Evolutionary conservation across 257 asterid genomes (phyloP).

Genomic region (Capsicum pubescens): DNA sequence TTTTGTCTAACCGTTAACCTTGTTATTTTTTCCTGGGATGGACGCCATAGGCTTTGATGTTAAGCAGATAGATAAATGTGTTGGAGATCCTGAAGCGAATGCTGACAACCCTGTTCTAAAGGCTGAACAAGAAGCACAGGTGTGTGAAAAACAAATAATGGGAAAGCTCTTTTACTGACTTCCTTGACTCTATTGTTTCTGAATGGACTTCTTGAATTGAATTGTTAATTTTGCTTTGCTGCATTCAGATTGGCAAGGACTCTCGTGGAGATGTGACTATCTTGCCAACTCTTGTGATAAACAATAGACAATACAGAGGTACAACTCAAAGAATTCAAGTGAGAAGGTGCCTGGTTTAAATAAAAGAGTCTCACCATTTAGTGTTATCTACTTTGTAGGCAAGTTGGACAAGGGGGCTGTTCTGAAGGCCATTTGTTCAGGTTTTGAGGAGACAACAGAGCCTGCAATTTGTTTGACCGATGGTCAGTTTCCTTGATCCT

Average conservation of each 20-base stretch:
- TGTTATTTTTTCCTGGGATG: conserved; percentile 12
- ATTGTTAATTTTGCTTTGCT: conserved; percentile 1
- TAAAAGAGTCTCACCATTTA: neutral
- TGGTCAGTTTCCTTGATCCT: conserved; percentile 41
- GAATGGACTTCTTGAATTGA: neutral
- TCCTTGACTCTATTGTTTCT: neutral
- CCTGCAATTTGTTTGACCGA: conserved; percentile 62
- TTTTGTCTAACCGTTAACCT: neutral
- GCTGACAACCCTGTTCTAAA: conserved; percentile 73
- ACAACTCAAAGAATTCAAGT: neutral
- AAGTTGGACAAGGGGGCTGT: conserved; percentile 71
- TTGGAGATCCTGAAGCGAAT: conserved; percentile 83
- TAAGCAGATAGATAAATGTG: conserved; percentile 71
- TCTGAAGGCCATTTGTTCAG: conserved; percentile 69
- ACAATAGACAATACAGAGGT: conserved; percentile 70
- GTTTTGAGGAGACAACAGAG: conserved; percentile 71
- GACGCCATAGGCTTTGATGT: conserved; percentile 62
- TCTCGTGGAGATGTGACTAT: conserved; percentile 71
- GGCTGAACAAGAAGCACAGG: conserved; percentile 67
- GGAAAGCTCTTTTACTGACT: neutral
- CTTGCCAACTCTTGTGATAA: conserved; percentile 68
- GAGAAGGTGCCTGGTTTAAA: conserved; percentile 22
- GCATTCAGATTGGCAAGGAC: conserved; percentile 59
- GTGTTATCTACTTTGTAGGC: conserved; percentile 39
- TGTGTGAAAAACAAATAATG: conserved; percentile 25